Percentiles rank a stretch among this genome's conserved stretches.
Evolutionary conservation across 2,329 filamentous ascomycete genomes (phyloP).

Genomic region (Aspergillus novoparasiticus): DNA sequence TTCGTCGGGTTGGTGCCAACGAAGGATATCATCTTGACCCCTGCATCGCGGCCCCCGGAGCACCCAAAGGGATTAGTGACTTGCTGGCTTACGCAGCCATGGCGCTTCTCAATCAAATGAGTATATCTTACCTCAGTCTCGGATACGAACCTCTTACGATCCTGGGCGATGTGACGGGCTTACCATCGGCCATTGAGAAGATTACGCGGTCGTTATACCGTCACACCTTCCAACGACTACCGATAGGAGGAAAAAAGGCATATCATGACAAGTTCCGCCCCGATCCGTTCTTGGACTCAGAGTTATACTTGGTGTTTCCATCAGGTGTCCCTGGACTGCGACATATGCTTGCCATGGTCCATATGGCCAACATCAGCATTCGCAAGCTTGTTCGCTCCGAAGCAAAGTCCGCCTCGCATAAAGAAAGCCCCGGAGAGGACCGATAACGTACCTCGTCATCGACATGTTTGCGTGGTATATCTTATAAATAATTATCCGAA

Average conservation of each 20-base stretch:
- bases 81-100: conserved; percentile 42
- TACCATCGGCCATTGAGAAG: conserved; percentile 29
- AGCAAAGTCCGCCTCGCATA: not conserved
- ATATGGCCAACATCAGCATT: conserved; percentile 44
- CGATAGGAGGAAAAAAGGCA: conserved; percentile 42
- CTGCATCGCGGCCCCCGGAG: conserved; percentile 37
- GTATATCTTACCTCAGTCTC: conserved; percentile 40
- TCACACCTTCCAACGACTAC: conserved; percentile 35
- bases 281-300: conserved; percentile 33
- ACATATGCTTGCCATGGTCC: conserved; percentile 37
- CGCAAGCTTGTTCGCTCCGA: conserved; percentile 22
- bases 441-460: not conserved
- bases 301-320: conserved; percentile 42
- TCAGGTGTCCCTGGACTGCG: conserved; percentile 32
- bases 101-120: conserved; percentile 37
- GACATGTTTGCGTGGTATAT: not conserved
- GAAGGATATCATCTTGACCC: conserved; percentile 48
- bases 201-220: conserved; percentile 36
- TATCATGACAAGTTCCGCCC: conserved; percentile 46
- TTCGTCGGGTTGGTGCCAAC: conserved; percentile 40
- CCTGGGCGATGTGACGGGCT: conserved; percentile 36
- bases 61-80: conserved; percentile 42
- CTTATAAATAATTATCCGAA: not conserved
- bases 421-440: not conserved
- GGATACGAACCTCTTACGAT: conserved; percentile 42